Conservation (phyloP, 2,329 filamentous ascomycete genomes). For the Colletotrichum sp. region DNA sequence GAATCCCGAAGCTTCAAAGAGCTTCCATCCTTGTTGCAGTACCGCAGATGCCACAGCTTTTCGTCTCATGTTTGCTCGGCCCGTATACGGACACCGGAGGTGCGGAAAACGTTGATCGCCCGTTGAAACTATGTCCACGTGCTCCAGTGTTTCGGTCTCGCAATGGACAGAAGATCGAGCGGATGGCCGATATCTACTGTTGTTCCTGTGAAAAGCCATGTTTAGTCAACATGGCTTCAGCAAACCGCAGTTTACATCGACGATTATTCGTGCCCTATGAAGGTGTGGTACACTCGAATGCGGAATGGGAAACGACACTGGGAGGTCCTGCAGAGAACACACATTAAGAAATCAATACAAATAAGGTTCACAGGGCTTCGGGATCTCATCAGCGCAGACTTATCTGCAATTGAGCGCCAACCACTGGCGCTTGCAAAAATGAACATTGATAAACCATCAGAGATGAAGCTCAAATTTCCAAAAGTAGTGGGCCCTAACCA, state of each 20-base stretch:
- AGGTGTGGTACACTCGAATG: not conserved
- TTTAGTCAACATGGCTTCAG: not conserved
- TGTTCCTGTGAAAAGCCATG: not conserved
- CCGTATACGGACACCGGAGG: not conserved
- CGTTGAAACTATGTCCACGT: not conserved
- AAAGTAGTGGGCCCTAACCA: not conserved
- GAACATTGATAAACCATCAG: fast-evolving
- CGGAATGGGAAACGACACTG: fast-evolving
- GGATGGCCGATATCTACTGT: not conserved
- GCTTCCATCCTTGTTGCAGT: not conserved
- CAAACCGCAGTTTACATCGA: not conserved
- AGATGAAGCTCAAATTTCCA: not conserved
- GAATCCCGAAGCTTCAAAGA: not conserved
- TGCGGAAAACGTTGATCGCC: not conserved
- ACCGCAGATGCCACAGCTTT: not conserved
- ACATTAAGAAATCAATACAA: not conserved
- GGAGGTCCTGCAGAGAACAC: not conserved
- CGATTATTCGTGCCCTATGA: not conserved
- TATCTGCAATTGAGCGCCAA: not conserved
- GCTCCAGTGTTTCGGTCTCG: not conserved
- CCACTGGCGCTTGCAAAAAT: not conserved
- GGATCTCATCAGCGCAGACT: not conserved
- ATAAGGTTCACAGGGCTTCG: not conserved
- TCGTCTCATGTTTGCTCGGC: not conserved
- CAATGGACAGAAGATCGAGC: not conserved